Evolutionary conservation across 78 protist genomes (phyloP), one percentile per base, ranked within the genome.

Genomic region (Chrysochromulina tobinii): DNA sequence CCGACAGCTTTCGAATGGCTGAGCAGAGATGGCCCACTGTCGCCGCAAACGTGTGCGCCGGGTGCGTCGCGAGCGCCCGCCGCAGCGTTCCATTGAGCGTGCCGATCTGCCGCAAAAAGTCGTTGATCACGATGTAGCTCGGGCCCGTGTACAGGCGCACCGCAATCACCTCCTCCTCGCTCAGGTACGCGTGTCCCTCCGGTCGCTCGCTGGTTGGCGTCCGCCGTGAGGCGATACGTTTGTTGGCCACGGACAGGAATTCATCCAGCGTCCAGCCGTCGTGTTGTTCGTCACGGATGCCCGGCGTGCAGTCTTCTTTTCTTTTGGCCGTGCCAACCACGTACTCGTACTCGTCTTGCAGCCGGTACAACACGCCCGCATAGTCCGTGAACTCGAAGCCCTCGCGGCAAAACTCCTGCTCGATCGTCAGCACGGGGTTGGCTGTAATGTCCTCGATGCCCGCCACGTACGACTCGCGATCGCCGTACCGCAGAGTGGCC

Each of bases 131-230:
- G 72, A 59, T 23, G 69, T 59, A 83, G 25, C 55, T 69, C 51
- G 88, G 88, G 57, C 88, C 88, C 18, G 69, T 12, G 69, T 83
- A 83, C n/a, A 83, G 69, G 55, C 88, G 66, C 66, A 83, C 88
- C 1, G 88, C 88, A 50, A 83, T 20, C 25, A 79, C 64, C n/a
- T 79, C 86, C 64, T 79, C 86, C 50, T 3, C n/a, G 64, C 64
- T 54, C 48, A 79, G 86, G 23, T 54, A 27, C 61, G 58, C 79
- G 50, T 69, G 79, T 17, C 17, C 21, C 2, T n/a, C 50, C 7
- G 79, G 79, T 48, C 18, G n/a, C 51, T 2, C 9, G 79, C n/a
- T 7, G 7, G 21, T 12, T 7, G 8, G 64, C 64, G 21, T 12
- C 64, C 64, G 64, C 64, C 64, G 8, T 48, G 38, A 25, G 9